phyloP scores from a whole-genome alignment of 805 yeast species.

The Ogataea glucozyma region DNA sequence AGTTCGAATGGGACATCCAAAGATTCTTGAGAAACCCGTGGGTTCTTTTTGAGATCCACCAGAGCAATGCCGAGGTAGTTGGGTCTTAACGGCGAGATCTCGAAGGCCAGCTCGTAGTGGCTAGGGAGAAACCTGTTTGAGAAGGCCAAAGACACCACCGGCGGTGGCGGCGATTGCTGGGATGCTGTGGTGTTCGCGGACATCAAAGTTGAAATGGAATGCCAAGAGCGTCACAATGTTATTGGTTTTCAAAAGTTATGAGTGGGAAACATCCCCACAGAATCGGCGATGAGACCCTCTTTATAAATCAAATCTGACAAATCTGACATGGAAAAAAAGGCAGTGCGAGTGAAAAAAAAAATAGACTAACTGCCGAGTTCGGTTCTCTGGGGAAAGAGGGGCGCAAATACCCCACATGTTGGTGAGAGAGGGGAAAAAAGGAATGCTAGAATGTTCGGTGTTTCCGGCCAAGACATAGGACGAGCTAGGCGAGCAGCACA shows the following conservation, averaged over 20 bases:
- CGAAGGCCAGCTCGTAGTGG: constrained; percentile 39
- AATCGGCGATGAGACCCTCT: too few species aligned
- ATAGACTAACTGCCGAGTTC: background rate
- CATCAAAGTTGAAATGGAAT: background rate
- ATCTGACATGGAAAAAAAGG: too few species aligned
- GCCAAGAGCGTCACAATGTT: background rate
- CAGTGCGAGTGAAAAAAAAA: constrained; percentile 1
- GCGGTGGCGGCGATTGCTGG: constrained; percentile 15
- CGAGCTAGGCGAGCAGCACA: too few species aligned
- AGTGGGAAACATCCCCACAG: too few species aligned
- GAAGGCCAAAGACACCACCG: constrained; percentile 31
- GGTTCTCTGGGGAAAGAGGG: constrained; percentile 1
- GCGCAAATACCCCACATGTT: background rate
- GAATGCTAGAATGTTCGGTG: background rate
- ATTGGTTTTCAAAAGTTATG: too few species aligned
- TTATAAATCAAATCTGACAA: too few species aligned
- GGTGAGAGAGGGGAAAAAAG: background rate
- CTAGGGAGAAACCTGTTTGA: constrained; percentile 39
- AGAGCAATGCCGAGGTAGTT: constrained; percentile 44
- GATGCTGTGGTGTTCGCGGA: background rate
- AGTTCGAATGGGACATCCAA: constrained; percentile 24
- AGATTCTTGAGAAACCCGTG: constrained; percentile 11
- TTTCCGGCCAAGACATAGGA: too few species aligned
- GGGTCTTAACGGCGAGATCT: constrained; percentile 43
- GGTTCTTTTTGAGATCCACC: constrained; percentile 36